Conservation (phyloP, 176 grass and related monocot genomes). For the Carex parvula region DNA sequence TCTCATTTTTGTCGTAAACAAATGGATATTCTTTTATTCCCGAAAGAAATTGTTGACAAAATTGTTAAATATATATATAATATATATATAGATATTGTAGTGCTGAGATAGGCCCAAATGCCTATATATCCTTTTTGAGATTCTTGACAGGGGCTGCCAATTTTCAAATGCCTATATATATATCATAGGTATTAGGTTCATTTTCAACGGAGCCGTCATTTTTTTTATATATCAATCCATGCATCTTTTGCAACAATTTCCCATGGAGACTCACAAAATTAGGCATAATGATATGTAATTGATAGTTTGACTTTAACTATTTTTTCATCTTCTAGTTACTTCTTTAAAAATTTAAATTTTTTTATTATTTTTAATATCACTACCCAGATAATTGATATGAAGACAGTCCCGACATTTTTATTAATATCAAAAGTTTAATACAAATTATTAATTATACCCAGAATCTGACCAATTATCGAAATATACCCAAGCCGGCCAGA, state of each 20-base stretch:
- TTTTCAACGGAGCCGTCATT: neutral
- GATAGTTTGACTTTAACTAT: neutral
- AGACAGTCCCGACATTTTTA: too few species aligned
- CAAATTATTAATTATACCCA: too few species aligned
- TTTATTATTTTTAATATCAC: too few species aligned
- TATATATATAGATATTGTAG: neutral
- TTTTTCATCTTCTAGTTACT: neutral
- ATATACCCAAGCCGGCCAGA: too few species aligned
- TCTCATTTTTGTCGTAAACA: neutral
- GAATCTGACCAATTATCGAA: too few species aligned
- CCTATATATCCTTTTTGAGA: neutral
- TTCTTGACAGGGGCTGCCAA: too few species aligned
- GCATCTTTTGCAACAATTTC: neutral
- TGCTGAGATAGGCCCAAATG: neutral
- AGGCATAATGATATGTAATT: slow-evolving; percentile 10
- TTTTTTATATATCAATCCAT: neutral
- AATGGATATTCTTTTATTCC: neutral
- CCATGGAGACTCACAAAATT: neutral
- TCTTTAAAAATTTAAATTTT: neutral
- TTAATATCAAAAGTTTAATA: too few species aligned
- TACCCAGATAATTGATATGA: too few species aligned
- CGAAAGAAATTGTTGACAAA: neutral
- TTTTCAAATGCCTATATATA: neutral
- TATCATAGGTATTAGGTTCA: neutral
- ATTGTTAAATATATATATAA: slow-evolving; percentile 4